A percentile compares a stretch with the other conserved stretches of the same genome.
Conservation (phyloP, 2,329 filamentous ascomycete genomes). For the Colletotrichum spinosum region DNA sequence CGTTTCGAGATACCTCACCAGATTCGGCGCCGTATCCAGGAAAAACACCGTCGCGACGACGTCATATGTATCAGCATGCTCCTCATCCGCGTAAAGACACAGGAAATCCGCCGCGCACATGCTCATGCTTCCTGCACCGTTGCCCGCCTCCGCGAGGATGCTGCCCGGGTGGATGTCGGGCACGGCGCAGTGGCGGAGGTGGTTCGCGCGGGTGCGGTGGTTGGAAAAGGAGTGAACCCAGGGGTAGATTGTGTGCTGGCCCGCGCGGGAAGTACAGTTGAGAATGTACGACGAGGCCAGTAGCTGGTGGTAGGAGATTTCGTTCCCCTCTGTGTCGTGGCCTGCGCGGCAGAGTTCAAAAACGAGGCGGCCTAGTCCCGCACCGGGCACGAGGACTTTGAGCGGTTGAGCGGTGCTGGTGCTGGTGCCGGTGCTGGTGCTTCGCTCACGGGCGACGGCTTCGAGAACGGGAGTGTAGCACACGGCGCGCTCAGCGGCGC, state of each 20-base stretch:
- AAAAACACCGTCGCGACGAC: conserved; percentile 94
- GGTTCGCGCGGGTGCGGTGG: conserved; percentile 77
- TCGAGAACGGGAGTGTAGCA: conserved; percentile 81
- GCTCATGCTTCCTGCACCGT: conserved; percentile 75
- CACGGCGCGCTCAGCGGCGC: conserved; percentile 76
- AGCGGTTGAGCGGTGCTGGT: conserved; percentile 50
- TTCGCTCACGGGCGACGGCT: conserved; percentile 62
- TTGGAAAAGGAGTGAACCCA: conserved; percentile 93
- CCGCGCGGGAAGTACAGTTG: conserved; percentile 71
- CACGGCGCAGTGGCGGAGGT: conserved; percentile 78
- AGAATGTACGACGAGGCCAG: conserved; percentile 83
- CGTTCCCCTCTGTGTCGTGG: conserved; percentile 85
- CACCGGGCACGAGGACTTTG: conserved; percentile 86
- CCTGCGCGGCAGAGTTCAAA: conserved; percentile 85
- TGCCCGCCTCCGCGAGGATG: conserved; percentile 55
- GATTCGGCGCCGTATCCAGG: conserved; percentile 94
- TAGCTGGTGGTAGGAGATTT: conserved; percentile 98
- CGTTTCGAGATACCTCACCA: conserved; percentile 89
- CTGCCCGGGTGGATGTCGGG: conserved; percentile 83
- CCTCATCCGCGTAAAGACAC: conserved; percentile 78
- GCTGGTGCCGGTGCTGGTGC: conserved; percentile 30
- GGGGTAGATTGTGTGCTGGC: conserved; percentile 81
- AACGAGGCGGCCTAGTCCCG: conserved; percentile 87
- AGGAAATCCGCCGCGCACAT: conserved; percentile 97
- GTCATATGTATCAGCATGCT: conserved; percentile 75